Evolutionary conservation across 2,329 filamentous ascomycete genomes (phyloP), one percentile per base, ranked within the genome.

Genomic region (Hymenoscyphus linearis): DNA sequence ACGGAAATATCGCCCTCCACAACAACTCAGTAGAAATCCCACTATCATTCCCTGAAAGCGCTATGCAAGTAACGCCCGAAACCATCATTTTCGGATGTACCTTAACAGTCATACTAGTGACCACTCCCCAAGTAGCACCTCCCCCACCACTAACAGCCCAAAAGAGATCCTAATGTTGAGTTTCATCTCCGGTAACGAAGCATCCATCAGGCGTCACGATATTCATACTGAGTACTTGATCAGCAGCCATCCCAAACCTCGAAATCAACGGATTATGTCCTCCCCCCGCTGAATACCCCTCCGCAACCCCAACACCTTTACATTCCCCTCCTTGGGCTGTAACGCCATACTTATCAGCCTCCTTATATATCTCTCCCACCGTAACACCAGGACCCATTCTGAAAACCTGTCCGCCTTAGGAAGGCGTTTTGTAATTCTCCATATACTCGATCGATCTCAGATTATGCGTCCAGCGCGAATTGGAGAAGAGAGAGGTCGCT

Each of bases 141-240:
- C 83, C 83, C 4, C 82, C 78, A 4, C 85, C 84, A 59, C 81
- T 75, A 60, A 87, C 75, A 0, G 85, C 85, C 85, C 85, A 89
- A 70, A 86, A 88, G 0, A 88, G 73, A 56, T 88, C 84, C 0
- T 74, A 61, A 59, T 87, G 78, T 44, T 80, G 73, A 7, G 77
- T 75, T 37, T 80, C 79, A 54, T 81, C 83, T 1, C 80, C 78
- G 0, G 74, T 77, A 1, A 85, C 57, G 16, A 82, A 74, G 16
- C 77, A 67, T 0, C 85, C 84, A 13, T 69, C 67, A 0, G 80
- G 79, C 0, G 80, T 81, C 1, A 88, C 79, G 0, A 86, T 73
- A 27, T 84, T 78, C 71, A 82, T 78, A 63, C 84, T 76, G 2
- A 88, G 71, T 2, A 84, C 81, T 50, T 87, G 80, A 65, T 88